phyloP scores from a whole-genome alignment of 2,329 filamentous ascomycete species.

The Botrytis sinoallii region DNA sequence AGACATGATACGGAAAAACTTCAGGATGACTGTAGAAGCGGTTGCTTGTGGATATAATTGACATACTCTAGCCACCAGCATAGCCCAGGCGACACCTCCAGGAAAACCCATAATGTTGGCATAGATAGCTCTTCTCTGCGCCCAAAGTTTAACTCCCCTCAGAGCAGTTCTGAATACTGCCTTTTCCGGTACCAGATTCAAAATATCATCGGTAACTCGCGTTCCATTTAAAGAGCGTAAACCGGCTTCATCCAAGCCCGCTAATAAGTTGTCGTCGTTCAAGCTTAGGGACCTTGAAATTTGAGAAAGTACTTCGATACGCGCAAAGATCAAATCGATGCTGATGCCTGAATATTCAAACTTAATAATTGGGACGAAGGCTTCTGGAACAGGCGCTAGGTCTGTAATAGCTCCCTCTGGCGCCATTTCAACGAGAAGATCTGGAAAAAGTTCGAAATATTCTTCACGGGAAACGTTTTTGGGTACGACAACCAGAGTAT shows the following conservation, averaged over 20 bases:
- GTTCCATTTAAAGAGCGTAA: slow-evolving; percentile 91
- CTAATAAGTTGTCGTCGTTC: slow-evolving; percentile 78
- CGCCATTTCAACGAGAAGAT: slow-evolving; percentile 71
- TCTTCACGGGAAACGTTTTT: slow-evolving; percentile 85
- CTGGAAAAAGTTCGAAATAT: slow-evolving; percentile 89
- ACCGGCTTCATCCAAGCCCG: slow-evolving; percentile 82
- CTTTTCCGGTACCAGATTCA: slow-evolving; percentile 82
- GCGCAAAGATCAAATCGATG: slow-evolving; percentile 89
- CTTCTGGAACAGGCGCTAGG: slow-evolving; percentile 80
- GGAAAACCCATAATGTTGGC: slow-evolving; percentile 96
- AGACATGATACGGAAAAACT: slow-evolving; percentile 90
- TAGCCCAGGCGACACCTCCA: slow-evolving; percentile 95
- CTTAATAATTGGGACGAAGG: slow-evolving; percentile 96
- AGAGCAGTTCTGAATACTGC: slow-evolving; percentile 87
- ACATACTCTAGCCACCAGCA: slow-evolving; percentile 93
- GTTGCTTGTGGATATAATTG: slow-evolving; percentile 94
- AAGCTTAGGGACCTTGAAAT: slow-evolving; percentile 72
- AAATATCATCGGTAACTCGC: slow-evolving; percentile 88
- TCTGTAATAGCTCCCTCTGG: slow-evolving; percentile 78
- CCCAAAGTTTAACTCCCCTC: slow-evolving; percentile 94
- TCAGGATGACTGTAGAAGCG: slow-evolving; percentile 81
- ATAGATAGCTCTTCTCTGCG: slow-evolving; percentile 86
- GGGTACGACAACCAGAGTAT: slow-evolving; percentile 88
- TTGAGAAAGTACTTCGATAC: slow-evolving; percentile 66
- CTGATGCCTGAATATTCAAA: slow-evolving; percentile 88